Percentiles rank a stretch among this genome's conserved stretches.
Conservation (phyloP, 2,329 filamentous ascomycete species). For the Cercospora nicotianae region DNA sequence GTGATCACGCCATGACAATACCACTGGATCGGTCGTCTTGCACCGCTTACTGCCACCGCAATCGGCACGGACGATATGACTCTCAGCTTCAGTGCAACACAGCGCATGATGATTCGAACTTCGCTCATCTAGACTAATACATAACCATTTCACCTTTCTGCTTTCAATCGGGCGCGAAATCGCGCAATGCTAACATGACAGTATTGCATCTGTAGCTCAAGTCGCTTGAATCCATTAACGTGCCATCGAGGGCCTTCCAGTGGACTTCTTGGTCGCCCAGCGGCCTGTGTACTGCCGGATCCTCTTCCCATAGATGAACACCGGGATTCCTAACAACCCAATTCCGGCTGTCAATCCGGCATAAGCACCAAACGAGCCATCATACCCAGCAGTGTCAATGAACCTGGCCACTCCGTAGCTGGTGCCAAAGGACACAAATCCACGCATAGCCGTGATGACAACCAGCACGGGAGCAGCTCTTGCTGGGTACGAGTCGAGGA, state of each 20-base stretch:
- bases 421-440: constrained; percentile 49
- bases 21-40: not conserved
- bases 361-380: constrained; percentile 38
- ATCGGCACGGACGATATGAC: not conserved
- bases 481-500: constrained; percentile 49
- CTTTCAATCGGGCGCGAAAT: not conserved
- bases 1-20: not conserved
- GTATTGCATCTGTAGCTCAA: not conserved
- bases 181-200: not conserved
- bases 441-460: constrained; percentile 50
- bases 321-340: constrained; percentile 35
- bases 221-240: constrained; percentile 3
- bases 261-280: constrained; percentile 31
- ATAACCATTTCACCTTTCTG: not conserved
- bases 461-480: constrained; percentile 47
- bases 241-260: constrained; percentile 24
- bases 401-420: constrained; percentile 43
- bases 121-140: not conserved
- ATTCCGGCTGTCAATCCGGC: constrained; percentile 36
- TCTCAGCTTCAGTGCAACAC: not conserved
- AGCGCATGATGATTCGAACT: not conserved
- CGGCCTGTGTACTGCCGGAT: constrained; percentile 37
- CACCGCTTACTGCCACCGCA: not conserved
- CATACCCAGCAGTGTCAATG: constrained; percentile 37
- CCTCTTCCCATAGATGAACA: constrained; percentile 38